These are phyloP conservation scores for Agrocybe chaxingu DNA, from an alignment of 768 basidiomycete species.

Conservation along the genomic window DNA sequence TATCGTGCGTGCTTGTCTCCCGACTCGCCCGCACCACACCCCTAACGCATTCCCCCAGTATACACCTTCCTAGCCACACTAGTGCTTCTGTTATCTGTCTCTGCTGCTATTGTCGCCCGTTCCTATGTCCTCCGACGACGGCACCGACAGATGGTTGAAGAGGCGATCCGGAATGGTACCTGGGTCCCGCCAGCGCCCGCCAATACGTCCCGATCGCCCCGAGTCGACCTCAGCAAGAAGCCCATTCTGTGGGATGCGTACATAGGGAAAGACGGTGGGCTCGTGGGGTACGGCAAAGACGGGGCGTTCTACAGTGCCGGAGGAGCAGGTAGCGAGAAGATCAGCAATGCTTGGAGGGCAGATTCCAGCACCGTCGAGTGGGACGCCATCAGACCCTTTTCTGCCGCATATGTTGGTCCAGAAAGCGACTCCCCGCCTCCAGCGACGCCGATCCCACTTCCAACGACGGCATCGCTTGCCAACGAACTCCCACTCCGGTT, in stretches of 20 bases:
- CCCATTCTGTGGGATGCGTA: constrained; percentile 49
- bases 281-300: constrained; percentile 1
- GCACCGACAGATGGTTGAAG: constrained; percentile 54
- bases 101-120: constrained; percentile 62
- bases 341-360: constrained; percentile 14
- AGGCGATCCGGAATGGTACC: constrained; percentile 61
- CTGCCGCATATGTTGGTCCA: constrained; percentile 23
- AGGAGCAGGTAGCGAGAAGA: constrained; percentile 6
- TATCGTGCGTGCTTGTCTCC: constrained; percentile 26
- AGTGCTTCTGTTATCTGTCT: constrained; percentile 64
- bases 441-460: neutral
- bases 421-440: constrained; percentile 1
- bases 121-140: constrained; percentile 63
- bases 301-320: neutral
- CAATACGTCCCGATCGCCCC: constrained; percentile 10
- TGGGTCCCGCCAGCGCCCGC: constrained; percentile 43
- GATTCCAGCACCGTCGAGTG: constrained; percentile 15
- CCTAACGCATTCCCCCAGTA: constrained; percentile 23
- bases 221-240: constrained; percentile 41
- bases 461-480: neutral
- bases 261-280: constrained; percentile 22
- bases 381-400: constrained; percentile 32
- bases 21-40: neutral
- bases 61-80: constrained; percentile 62
- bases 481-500: neutral